Evolutionary conservation across 495 filamentous ascomycete species (phyloP), one percentile per base, ranked within the genome.

Genomic region (Daldinia caldariorum): DNA sequence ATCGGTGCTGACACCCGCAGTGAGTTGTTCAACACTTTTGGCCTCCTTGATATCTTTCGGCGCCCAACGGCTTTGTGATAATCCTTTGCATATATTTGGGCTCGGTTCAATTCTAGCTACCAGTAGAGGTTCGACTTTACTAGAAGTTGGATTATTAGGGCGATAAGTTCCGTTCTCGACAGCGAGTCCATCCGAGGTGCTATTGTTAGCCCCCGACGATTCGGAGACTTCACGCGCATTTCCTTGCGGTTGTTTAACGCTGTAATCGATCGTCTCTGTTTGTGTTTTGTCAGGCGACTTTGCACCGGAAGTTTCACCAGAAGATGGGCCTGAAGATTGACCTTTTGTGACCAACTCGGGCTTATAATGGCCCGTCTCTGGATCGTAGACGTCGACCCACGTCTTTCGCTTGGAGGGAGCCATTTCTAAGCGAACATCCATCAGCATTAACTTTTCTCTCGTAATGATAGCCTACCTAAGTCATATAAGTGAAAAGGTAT

Each of bases 371-470:
- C 63, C 45, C 6, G 63, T 67, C 26, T 41, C 16, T 26, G 35
- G 34, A 22, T 55, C 63, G 41, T 67, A 67, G 22, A 45, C 29
- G 12, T 60, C 26, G 2, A 34, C 5, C 63, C 56, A 67, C 14
- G 7, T 41, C 53, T 66, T 41, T 38, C 54, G 53, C 13, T 51
- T 51, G 13, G 38, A 31, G 0, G 32, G 20, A 58, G 57, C 9
- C 57, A 58, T 58, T 14, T 13, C 18, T 22, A 6, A 3, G 39
- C 14, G 7, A 7, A 13, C 5, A 41, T 10, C 32, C 38, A 31
- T 59, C 12, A 45, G 56, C 12, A 43, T 32, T 20, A 45, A 31
- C 1, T n/a, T 45, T 7, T 20, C 3, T 58, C 34, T 13, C 8
- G 13, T 41, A 9, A 34, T 18, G 9, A 14, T 3, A 26, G 35